Conservation (phyloP, 1,284 basidiomycete species). For the Mycena citricolor region DNA sequence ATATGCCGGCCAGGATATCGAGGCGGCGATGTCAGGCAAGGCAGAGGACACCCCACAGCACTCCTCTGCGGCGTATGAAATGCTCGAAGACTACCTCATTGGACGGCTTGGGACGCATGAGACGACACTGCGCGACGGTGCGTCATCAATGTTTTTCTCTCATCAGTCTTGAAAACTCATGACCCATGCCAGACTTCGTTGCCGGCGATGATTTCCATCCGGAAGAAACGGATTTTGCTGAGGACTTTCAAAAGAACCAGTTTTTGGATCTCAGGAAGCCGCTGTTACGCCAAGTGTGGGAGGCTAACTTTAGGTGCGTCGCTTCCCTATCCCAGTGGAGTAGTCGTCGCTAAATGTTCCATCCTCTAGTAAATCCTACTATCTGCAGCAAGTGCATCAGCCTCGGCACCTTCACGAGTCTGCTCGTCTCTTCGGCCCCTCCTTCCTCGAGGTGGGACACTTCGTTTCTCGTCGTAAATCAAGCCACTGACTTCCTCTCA, state of each 20-base stretch:
- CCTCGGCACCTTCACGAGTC: constrained; percentile 88
- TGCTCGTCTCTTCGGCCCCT: constrained; percentile 84
- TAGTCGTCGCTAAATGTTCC: constrained; percentile 2
- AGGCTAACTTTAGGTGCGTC: constrained; percentile 72
- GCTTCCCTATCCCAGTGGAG: background rate
- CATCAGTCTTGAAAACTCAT: background rate
- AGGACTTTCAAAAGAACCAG: constrained; percentile 84
- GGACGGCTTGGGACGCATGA: constrained; percentile 80
- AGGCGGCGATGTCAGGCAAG: constrained; percentile 65
- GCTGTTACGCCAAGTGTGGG: constrained; percentile 82
- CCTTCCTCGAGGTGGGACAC: constrained; percentile 71
- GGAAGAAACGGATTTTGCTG: constrained; percentile 77
- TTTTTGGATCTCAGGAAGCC: constrained; percentile 93
- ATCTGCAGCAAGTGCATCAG: constrained; percentile 95
- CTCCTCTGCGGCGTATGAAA: constrained; percentile 88
- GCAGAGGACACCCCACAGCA: constrained; percentile 89
- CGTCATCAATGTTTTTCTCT: constrained; percentile 29
- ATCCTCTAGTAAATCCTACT: constrained; percentile 81
- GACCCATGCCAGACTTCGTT: constrained; percentile 69
- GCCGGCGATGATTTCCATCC: constrained; percentile 87
- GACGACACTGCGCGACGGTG: constrained; percentile 76
- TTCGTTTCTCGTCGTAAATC: constrained; percentile 8
- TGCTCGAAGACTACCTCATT: constrained; percentile 86
- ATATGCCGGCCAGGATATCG: constrained; percentile 85
- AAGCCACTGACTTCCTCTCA: constrained; percentile 4